Evolutionary conservation across 169 alveolate genomes (phyloP), one percentile per base, ranked within the genome.

Genomic region (Cryptosporidium sp.): DNA sequence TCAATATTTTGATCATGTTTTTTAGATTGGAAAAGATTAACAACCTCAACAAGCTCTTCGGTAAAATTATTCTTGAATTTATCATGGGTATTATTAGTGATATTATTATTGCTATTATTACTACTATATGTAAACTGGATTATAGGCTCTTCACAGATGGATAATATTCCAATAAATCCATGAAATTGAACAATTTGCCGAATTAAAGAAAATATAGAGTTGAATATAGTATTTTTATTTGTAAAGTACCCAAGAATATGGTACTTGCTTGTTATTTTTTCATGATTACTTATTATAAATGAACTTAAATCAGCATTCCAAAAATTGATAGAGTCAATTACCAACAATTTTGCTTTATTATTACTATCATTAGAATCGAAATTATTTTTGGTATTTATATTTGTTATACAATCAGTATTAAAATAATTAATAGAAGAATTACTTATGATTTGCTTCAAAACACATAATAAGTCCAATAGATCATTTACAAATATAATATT

Each of bases 241-340:
- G 80, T 43, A 39, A 37, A 48, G 29, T 62, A 80, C 21, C 89
- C 89, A 41, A 80, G 70, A 23, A 80, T 29, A 65, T 65, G 71
- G 48, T 65, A 29, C 8, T 35, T 65, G 21, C 5, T 65, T 55
- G 3, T n/a, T 21, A 55, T 21, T 26, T 26, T 8, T 55, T 55
- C 67, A 16, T 16, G 37, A 59, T 33, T 35, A 14, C 18, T 55
- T n/a, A 51, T 26, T 14, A 61, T 14, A 8, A 37, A 45, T 8
- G 89, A 80, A 26, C 74, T 80, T 33, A 62, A 26, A 4, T 80
- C 69, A 4, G 62, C 43, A 29, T 80, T 80, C 89, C 89, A 80
- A 43, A 80, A 80, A 48, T 37, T 80, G 3, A 80, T 14, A 16
- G 89, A 80, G 35, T 80, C 89, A 23, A 80, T 65, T 10, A 80